Evolutionary conservation across 345 rosid species (phyloP), one percentile per base, ranked within the genome.

Genomic region (Boechera retrofracta): DNA sequence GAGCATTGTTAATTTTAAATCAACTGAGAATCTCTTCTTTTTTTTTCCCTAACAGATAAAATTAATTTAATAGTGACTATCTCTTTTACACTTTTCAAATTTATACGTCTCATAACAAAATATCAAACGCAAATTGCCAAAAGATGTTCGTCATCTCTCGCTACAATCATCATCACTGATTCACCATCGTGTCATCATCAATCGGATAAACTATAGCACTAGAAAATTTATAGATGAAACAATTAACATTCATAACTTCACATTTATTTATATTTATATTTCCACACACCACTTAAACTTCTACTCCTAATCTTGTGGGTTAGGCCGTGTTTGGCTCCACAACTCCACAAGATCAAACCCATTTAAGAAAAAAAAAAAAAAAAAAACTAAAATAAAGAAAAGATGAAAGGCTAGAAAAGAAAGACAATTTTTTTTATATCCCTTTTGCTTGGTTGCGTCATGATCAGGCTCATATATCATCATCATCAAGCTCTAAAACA

Each of bases 401-500:
- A 44, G 24, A 41, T 33, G 4, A 44, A 38, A 60, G 5, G 7
- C 29, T 39, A 21, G 35, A 9, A 18, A 58, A 24, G 2, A 53
- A 11, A 15, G 49, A 59, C 15, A 63, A 9, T 2, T 39, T 32
- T 10, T 64, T 47, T 57, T 48, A 59, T 56, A 64, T 39, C 29
- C 7, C 44, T 24, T 55, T 33, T 54, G 24, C 75, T 71, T 71
- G 60, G 35, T 42, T 70, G 75, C 16, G 45, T 59, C 58, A 67
- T 59, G 44, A 28, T 75, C 41, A 35, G 45, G 21, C 7, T 67
- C 53, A 67, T 68, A 8, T 21, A 35, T 45, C 35, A 10, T 62
- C 41, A 32, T 60, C 67, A 52, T 84, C 86, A 84, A 75, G 84
- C 89, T 83, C 88, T 90, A 85, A 88, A 90, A 72, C 96, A 90